Percentiles rank a stretch among this genome's conserved stretches.
phyloP scores from a whole-genome alignment of 208 protist genomes.

The Wallacemonas collosoma region DNA sequence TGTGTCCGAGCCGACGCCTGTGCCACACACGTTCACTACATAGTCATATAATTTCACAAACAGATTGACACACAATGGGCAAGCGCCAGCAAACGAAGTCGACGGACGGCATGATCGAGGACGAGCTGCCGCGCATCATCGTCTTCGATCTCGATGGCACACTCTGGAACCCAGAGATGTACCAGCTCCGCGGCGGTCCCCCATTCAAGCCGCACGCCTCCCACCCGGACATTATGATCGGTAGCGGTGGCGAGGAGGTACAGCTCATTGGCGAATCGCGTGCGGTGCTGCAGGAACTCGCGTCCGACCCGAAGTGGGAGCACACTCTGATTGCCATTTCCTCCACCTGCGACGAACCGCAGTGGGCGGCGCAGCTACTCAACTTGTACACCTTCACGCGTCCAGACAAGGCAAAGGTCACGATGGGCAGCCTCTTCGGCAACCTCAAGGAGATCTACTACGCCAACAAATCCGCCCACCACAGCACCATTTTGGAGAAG shows the following conservation, averaged over 20 bases:
- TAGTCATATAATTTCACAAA: not conserved
- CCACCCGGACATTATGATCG: constrained; percentile 56
- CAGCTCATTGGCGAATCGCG: constrained; percentile 80
- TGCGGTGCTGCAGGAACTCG: constrained; percentile 60
- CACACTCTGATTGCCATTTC: constrained; percentile 75
- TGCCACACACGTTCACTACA: not conserved
- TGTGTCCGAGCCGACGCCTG: too few relatives aligned
- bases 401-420: constrained; percentile 29
- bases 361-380: constrained; percentile 82
- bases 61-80: not conserved
- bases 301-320: constrained; percentile 46
- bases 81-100: not conserved
- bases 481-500: constrained; percentile 52
- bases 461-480: constrained; percentile 71
- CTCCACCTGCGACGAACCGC: constrained; percentile 86
- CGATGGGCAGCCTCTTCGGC: constrained; percentile 73
- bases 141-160: constrained; percentile 93
- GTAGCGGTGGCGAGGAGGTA: constrained; percentile 56
- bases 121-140: constrained; percentile 67
- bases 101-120: constrained; percentile 11
- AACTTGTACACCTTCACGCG: constrained; percentile 59
- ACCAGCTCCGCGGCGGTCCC: constrained; percentile 77
- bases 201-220: constrained; percentile 62
- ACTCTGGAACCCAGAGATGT: constrained; percentile 91
- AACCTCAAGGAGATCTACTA: constrained; percentile 80